Base-by-base conservation (phyloP, 345 rosid genomes). In the Sisymbrium altissimum region DNA sequence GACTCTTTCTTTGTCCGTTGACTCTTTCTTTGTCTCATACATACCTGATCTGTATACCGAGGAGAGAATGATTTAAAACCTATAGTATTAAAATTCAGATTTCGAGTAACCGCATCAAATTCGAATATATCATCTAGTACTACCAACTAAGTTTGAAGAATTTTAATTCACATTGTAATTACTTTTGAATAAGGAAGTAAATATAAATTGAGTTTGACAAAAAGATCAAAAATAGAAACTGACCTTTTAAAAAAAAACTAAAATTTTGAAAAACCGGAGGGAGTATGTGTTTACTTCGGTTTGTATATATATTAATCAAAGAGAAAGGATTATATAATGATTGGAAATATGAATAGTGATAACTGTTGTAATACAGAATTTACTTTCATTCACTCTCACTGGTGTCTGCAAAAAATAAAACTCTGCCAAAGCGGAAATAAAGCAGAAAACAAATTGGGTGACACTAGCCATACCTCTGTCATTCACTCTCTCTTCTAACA, bases 381-480 rank as follows among this genome's bases (percentile, higher is more conserved):
- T 43, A 73, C n/a, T 56, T 60, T 48, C 53, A 74, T 72, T 45
- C 46, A 52, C 46, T n/a, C n/a, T n/a, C n/a, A n/a, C n/a, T n/a
- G n/a, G n/a, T n/a, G n/a, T n/a, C n/a, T n/a, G n/a, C n/a, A 44
- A 13, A 45, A 45, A 7, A 0, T 9, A 49, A 45, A 19, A 23
- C 50, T 56, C 60, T 74, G 72, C 41, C 56, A 43, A 44, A 55
- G 18, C 21, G 0, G 7, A 43, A 55, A 73, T 12, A 66, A 56
- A 66, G 66, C 33, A 56, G 43, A 49, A 12, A 48, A 66, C 60
- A 75, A 75, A 50, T 29, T 59, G 55, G 23, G 66, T 65, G 40
- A 75, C 63, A 59, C 62, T 57, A 19, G 68, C 78, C 78, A 67
- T 67, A 59, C 73, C 73, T 75, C 79, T 67, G 73, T 49, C 72